Base-by-base conservation (phyloP, 169 alveolate genomes). In the Cryptosporidium andersoni region DNA sequence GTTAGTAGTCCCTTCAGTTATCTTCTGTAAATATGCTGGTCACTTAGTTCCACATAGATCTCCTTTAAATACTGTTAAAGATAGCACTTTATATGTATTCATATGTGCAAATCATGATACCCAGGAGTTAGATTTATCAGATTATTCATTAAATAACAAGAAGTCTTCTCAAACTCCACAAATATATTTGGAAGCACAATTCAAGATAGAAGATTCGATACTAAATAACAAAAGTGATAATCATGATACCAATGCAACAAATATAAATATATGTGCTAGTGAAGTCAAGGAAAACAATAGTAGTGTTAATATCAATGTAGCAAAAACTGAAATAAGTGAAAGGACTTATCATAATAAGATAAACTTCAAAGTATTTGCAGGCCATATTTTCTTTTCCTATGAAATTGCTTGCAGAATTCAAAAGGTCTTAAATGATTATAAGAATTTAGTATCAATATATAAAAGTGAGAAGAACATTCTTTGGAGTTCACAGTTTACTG, bases 21-120 rank as follows among this genome's bases (percentile, higher is more conserved):
- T 74, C 12, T 74, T 74, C 40, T 74, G 74, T 16, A 74, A 74
- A 36, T 60, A 55, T 1, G 55, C 85, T 56, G 85, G 85, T 0
- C 85, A 74, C 48, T 64, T 74, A n/a, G 52, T 74, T 36, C 85
- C 85, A 2, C 7, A 52, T 36, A 2, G 14, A 25, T 4, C 55
- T 16, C 34, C 2, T 60, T 14, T 51, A 34, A 62, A 36, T 8
- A 74, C 16, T 2, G 14, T 2, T 45, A 60, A 60, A 11, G 45
- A 14, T 34, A 39, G 2, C 11, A 58, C 34, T 74, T 68, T 68
- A 14, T 74, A 56, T 45, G 62, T 40, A 45, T 0, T 74, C 1
- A 52, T 55, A 25, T 51, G 60, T 43, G 12, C 85, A 14, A 68
- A 74, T 60, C 42, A 5, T 3, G 11, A 52, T 39, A 51, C 34